phyloP scores from a whole-genome alignment of 371 early-diverging fungal species.

The Fennellomyces sp. region DNA sequence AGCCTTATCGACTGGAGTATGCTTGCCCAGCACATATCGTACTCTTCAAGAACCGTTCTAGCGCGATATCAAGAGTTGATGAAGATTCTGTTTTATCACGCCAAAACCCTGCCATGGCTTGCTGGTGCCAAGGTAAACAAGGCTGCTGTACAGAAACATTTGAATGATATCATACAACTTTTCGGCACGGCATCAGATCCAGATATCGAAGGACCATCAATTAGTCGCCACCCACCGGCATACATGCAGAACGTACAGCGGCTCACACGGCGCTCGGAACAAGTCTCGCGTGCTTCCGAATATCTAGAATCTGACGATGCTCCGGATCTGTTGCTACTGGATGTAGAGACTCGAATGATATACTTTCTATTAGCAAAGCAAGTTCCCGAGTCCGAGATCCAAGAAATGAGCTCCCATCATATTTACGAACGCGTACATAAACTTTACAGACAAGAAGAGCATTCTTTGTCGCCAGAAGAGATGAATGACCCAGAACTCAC shows the following conservation, averaged over 20 bases:
- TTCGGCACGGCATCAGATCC: too few species aligned
- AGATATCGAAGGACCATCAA: neutral
- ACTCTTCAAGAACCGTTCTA: neutral
- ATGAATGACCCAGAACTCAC: neutral
- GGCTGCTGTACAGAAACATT: neutral
- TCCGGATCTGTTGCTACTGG: neutral
- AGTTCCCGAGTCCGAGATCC: neutral
- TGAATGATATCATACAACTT: neutral
- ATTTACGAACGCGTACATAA: neutral
- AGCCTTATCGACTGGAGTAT: neutral
- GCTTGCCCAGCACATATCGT: neutral
- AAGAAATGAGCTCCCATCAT: neutral
- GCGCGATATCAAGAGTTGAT: neutral
- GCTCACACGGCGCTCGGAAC: neutral
- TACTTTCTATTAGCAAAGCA: neutral
- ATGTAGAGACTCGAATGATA: neutral
- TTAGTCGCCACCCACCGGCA: neutral
- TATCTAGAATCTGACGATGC: neutral
- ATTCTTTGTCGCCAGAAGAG: neutral
- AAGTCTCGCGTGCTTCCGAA: neutral
- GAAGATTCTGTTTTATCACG: neutral
- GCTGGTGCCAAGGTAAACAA: neutral
- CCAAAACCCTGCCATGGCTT: neutral
- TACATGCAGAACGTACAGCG: neutral
- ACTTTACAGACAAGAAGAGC: neutral